phyloP scores from a whole-genome alignment of 176 grass and related monocot species.

The Hsuehochloa calcarea region DNA sequence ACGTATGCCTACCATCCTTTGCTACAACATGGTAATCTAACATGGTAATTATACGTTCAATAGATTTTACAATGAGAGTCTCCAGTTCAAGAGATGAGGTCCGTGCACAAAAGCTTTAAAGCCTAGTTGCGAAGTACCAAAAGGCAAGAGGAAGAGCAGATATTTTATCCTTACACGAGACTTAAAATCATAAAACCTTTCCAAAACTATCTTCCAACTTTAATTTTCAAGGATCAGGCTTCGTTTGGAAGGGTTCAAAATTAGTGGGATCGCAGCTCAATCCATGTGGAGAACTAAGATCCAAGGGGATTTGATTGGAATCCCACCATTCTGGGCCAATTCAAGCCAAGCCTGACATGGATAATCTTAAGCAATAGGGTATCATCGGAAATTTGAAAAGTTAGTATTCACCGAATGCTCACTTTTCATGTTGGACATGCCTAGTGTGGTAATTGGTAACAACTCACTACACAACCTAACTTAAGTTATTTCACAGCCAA shows the following conservation, averaged over 20 bases:
- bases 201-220: neutral
- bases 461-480: neutral
- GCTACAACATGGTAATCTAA: neutral
- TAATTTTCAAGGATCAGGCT: neutral
- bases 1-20: too few species aligned
- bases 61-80: neutral
- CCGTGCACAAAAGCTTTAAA: neutral
- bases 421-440: neutral
- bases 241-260: neutral
- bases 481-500: neutral
- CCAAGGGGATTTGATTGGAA: neutral
- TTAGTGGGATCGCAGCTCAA: neutral
- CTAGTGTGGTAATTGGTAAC: neutral
- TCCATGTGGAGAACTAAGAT: neutral
- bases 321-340: neutral
- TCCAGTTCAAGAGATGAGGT: neutral
- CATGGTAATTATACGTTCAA: neutral
- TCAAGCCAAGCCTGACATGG: neutral
- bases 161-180: neutral
- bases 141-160: neutral
- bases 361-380: neutral
- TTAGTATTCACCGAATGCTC: neutral
- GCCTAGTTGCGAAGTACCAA: neutral
- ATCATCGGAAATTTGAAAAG: neutral
- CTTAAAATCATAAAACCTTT: neutral